Evolutionary conservation across 768 basidiomycete species (phyloP), one percentile per base, ranked within the genome.

Genomic region (Tricholoma flavovirens): DNA sequence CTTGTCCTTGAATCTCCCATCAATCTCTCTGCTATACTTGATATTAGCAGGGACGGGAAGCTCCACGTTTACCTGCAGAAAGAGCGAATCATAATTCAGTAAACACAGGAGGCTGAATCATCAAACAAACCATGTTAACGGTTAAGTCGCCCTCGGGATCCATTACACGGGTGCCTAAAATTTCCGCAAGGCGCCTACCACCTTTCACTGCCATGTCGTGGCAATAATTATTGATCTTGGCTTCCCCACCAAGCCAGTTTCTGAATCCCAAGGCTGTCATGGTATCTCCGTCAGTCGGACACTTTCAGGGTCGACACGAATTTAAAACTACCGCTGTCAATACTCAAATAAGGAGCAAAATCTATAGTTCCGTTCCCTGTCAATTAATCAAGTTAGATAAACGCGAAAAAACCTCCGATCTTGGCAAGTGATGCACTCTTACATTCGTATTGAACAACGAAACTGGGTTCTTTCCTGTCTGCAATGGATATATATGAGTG

Each of bases 241-340:
- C 72, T 69, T 96, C 93, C 2, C 93, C 93, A 0, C 93, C 92
- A 11, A 94, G 72, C 77, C 82, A 84, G 54, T 82, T 69, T 36
- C 93, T 82, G 71, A 93, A 94, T 40, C 87, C 80, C 7, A 94
- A 67, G 0, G 92, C 93, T 84, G 51, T 24, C 5, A 19, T 29
- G 51, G 15, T 7, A 19, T 52, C 32, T 46, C 9, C 15, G n/a
- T 59, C 12, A 56, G 30, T 54, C 24, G 12, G 30, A 29, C 17
- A 22, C 6, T 33, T 29, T 12, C 22, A 11, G 29, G 15, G 17
- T 24, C 1, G 12, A 29, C 10, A 15, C n/a, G 45, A 5, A 55
- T 40, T n/a, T 9, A 43, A 5, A 17, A 40, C 50, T 29, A 84
- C 84, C 85, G 57, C 76, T 63, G 3, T 60, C 63, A 9, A 85